Evolutionary conservation across 2,329 filamentous ascomycete species (phyloP).

Genomic region (Ciborinia camelliae): DNA sequence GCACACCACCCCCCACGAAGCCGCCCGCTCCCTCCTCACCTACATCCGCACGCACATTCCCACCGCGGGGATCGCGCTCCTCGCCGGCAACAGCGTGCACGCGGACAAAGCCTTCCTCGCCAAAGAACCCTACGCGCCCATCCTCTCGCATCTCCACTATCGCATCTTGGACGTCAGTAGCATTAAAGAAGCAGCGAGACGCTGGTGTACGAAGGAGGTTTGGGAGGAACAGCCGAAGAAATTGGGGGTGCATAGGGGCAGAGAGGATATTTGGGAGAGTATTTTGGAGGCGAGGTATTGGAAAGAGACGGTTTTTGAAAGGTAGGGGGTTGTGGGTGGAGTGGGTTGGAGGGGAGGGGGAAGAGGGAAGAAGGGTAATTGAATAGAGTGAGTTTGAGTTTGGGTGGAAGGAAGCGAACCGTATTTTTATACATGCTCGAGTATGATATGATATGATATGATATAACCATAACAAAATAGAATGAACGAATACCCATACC

Average conservation of each 20-base stretch:
- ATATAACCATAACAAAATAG: no score
- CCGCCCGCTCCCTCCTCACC: conserved; percentile 68
- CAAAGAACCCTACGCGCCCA: conserved; percentile 66
- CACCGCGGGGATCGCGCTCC: conserved; percentile 61
- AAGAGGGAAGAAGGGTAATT: no score
- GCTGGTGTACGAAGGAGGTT: conserved; percentile 69
- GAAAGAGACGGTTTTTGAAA: conserved; percentile 62
- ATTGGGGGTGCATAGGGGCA: conserved; percentile 74
- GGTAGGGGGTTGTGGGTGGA: no score
- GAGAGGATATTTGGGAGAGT: conserved; percentile 89
- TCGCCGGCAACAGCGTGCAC: conserved; percentile 93
- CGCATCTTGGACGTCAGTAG: conserved; percentile 88
- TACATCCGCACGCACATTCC: conserved; percentile 77
- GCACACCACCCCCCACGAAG: conserved; percentile 61
- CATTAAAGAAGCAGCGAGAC: conserved; percentile 82
- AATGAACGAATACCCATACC: no score
- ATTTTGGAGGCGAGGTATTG: conserved; percentile 90
- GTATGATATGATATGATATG: no score
- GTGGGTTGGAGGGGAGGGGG: no score
- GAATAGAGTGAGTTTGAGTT: no score
- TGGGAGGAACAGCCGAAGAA: conserved; percentile 66
- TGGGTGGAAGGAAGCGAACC: no score
- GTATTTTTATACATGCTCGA: no score
- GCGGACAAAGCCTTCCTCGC: conserved; percentile 81
- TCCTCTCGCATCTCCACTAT: conserved; percentile 79